Base-by-base conservation (phyloP, 345 rosid species). In the Dipteronia sinensis region DNA sequence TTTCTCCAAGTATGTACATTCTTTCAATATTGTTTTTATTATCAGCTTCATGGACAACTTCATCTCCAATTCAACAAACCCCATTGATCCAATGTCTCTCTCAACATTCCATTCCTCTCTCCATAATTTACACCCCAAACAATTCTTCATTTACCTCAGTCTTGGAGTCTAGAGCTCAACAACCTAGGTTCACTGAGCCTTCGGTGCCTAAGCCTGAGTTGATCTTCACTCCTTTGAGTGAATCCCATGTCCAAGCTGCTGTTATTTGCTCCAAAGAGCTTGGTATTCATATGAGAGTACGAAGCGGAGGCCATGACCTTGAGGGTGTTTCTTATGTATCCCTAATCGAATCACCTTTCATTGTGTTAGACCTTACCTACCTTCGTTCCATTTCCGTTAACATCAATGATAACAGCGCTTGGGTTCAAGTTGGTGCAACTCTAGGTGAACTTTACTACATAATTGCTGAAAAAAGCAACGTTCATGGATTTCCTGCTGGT, bases 231-330 rank as follows among this genome's bases (percentile, higher is more conserved):
- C 62, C 62, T 17, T 56, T 56, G 7, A 56, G 62, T n/a, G 62
- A 56, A 56, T 56, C 62, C 23, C 23, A 56, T 3, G 62, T 56
- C 10, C 62, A 56, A 56, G 62, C 62, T 19, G 62, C 23, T 17
- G 62, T 56, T 56, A 56, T 56, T n/a, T 56, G 62, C 62, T 56
- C 62, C 10, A 56, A 56, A 6, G 8, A n/a, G 2, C 25, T 19
- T 9, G 7, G 7, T 3, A 20, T 58, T 58, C 23, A 58, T 58
- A 58, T 58, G 27, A 58, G 63, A 58, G 63, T 58, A 0, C 22
- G 63, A n/a, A 58, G 63, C 27, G 63, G 63, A 58, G 63, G 63
- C 12, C 63, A 58, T 58, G 63, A 58, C 63, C 20, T 58, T 58
- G 63, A 58, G 25, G 63, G 63, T 20, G 63, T 58, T 58, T 58